Conservation (phyloP, 2,329 filamentous ascomycete genomes). For the Talaromyces atroroseus region DNA sequence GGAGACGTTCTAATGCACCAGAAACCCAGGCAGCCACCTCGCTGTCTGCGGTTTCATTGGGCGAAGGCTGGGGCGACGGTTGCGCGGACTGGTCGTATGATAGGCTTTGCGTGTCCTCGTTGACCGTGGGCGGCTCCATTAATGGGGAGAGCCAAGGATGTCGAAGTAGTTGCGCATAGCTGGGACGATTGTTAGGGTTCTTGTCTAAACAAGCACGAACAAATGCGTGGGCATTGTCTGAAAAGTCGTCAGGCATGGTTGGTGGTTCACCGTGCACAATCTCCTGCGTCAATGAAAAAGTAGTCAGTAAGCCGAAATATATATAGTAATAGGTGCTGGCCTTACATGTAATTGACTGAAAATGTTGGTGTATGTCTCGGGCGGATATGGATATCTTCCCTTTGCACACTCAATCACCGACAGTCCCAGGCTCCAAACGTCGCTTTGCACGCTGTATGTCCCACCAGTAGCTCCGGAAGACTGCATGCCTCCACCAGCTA, state of each 20-base stretch:
- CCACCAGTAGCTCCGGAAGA: conserved; percentile 64
- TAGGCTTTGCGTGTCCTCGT: conserved; percentile 15
- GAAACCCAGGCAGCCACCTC: conserved; percentile 87
- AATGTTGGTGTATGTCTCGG: conserved; percentile 96
- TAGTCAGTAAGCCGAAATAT: not conserved
- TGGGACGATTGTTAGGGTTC: conserved; percentile 84
- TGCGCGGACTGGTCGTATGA: conserved; percentile 21
- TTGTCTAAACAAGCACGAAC: conserved; percentile 89
- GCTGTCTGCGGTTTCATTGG: conserved; percentile 57
- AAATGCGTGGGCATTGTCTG: conserved; percentile 75
- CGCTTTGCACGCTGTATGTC: conserved; percentile 95
- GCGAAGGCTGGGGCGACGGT: conserved; percentile 26
- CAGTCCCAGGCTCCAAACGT: conserved; percentile 93
- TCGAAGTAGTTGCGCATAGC: conserved; percentile 80
- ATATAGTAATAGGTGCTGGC: conserved; percentile 21
- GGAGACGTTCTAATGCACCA: conserved; percentile 62
- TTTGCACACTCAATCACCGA: conserved; percentile 95
- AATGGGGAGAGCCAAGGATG: conserved; percentile 81
- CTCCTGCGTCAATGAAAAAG: conserved; percentile 53
- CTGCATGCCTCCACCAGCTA: conserved; percentile 77
- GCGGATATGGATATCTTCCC: conserved; percentile 91
- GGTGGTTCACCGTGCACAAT: conserved; percentile 98
- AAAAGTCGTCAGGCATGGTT: conserved; percentile 76
- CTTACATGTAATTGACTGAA: conserved; percentile 95
- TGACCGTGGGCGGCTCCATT: conserved; percentile 57